Evolutionary conservation across 345 rosid species (phyloP).

Genomic region (Conringia planisiliqua): DNA sequence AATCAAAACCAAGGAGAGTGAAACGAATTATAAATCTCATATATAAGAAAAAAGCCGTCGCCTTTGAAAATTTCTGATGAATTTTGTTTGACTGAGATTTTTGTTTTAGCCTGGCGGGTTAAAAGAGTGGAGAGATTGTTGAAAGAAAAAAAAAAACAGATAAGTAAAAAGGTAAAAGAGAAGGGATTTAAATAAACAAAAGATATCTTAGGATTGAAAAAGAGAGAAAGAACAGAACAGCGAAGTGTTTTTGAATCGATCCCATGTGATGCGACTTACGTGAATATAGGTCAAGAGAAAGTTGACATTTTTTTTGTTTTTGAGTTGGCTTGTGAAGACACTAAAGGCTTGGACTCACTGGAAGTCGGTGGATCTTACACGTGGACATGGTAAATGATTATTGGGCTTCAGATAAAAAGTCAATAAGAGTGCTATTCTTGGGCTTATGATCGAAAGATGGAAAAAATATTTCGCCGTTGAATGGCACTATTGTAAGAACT

Average conservation of each 20-base stretch:
- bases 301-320: neutral
- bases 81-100: conserved; percentile 1
- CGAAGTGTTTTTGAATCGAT: conserved; percentile 7
- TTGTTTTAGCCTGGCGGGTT: neutral
- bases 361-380: neutral
- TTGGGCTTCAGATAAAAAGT: neutral
- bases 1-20: conserved; percentile 16
- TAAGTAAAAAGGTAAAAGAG: neutral
- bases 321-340: neutral
- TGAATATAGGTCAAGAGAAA: neutral
- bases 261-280: conserved; percentile 26
- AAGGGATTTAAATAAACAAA: neutral
- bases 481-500: neutral
- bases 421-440: neutral
- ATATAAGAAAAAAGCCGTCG: conserved; percentile 4
- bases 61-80: neutral
- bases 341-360: neutral
- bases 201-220: neutral
- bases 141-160: neutral
- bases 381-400: neutral
- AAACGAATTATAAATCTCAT: conserved; percentile 1
- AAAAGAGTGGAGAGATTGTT: neutral
- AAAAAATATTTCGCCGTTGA: too few species aligned
- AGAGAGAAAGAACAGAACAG: conserved; percentile 9
- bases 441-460: neutral